These are phyloP conservation scores for Mycena floridula DNA, from an alignment of 768 basidiomycete genomes.

Conservation along the genomic window DNA sequence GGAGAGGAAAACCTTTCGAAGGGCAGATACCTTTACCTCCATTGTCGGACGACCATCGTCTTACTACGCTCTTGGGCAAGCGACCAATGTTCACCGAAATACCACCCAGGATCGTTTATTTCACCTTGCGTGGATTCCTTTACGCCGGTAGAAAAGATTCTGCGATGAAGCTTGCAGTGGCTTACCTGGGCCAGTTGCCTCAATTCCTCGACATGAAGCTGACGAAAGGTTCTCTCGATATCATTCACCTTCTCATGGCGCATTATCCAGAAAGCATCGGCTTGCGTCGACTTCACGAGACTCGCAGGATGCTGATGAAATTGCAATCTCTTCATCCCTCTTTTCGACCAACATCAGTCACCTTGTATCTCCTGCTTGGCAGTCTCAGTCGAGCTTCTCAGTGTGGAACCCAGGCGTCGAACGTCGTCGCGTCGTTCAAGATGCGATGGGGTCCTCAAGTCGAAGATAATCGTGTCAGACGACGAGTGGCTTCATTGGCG, in stretches of 20 bases:
- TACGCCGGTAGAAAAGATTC: not conserved
- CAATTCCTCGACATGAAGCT: constrained; percentile 26
- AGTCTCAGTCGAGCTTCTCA: constrained; percentile 40
- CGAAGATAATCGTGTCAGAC: constrained; percentile 52
- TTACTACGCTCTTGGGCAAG: constrained; percentile 34
- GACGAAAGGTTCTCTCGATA: constrained; percentile 35
- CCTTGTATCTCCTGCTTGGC: constrained; percentile 52
- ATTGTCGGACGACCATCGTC: constrained; percentile 18
- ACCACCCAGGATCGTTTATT: constrained; percentile 36
- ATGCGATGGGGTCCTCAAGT: constrained; percentile 49
- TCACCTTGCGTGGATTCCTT: constrained; percentile 30
- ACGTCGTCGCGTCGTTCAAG: constrained; percentile 38
- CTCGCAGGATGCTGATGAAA: constrained; percentile 35
- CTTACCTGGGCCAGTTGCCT: constrained; percentile 48
- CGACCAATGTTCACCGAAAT: constrained; percentile 32
- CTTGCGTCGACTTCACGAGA: constrained; percentile 36
- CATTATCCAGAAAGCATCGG: constrained; percentile 26
- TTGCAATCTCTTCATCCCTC: constrained; percentile 40
- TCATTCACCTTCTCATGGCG: constrained; percentile 49
- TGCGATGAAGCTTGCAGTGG: constrained; percentile 26
- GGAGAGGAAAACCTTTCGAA: constrained; percentile 7
- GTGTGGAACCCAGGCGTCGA: constrained; percentile 51
- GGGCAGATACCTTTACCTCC: not conserved
- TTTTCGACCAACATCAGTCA: constrained; percentile 52
- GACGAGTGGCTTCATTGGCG: constrained; percentile 52